Conservation (phyloP, 1,139 yeast species). For the Yamadazyma pseudoaaseri region DNA sequence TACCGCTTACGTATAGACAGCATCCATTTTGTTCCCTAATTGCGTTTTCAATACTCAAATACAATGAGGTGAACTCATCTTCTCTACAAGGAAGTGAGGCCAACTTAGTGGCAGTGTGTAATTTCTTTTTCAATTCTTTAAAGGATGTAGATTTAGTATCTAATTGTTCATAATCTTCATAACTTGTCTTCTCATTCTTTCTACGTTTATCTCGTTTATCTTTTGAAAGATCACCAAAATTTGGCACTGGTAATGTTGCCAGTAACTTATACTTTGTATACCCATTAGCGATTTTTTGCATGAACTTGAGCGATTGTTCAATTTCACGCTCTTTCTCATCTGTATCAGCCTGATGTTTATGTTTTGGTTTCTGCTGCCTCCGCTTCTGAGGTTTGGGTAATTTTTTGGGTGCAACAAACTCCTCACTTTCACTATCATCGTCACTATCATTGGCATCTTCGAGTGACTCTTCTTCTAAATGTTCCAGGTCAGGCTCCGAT, state of each 20-base stretch:
- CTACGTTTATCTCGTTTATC: constrained; percentile 7
- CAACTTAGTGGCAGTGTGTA: constrained; percentile 66
- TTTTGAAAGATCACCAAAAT: constrained; percentile 3
- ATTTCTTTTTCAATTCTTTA: constrained; percentile 52
- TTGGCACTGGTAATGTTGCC: constrained; percentile 9
- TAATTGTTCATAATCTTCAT: constrained; percentile 12
- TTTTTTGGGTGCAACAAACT: too few species aligned
- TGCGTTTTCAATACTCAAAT: constrained; percentile 71
- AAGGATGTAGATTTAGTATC: constrained; percentile 43
- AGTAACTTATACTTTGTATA: constrained; percentile 4
- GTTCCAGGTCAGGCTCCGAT: too few species aligned
- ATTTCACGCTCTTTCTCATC: constrained; percentile 5
- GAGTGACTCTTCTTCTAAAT: not conserved
- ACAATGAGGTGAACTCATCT: constrained; percentile 74
- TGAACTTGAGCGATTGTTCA: constrained; percentile 11
- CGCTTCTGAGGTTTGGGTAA: too few species aligned
- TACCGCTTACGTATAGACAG: constrained; percentile 89
- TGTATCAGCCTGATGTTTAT: too few species aligned
- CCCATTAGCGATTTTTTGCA: constrained; percentile 11
- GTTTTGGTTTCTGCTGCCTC: too few species aligned
- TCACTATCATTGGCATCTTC: constrained; percentile 1
- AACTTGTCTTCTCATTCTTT: constrained; percentile 7
- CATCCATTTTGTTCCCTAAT: constrained; percentile 74
- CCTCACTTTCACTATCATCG: constrained; percentile 1
- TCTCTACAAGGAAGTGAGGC: constrained; percentile 84